phyloP scores from a whole-genome alignment of 768 basidiomycete species.

The Suillus tomentosus region DNA sequence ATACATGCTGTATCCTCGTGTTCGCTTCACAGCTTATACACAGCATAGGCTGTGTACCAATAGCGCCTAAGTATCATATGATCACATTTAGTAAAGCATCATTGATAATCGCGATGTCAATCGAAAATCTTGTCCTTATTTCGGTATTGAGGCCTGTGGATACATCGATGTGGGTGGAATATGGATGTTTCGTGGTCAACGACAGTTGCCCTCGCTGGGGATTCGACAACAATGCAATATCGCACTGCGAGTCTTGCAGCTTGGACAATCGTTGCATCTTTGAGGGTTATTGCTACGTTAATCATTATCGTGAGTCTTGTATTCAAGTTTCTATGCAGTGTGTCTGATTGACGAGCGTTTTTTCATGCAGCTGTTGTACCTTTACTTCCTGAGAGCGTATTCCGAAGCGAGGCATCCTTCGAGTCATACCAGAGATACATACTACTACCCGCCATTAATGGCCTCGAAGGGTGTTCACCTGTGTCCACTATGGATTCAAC shows the following conservation, averaged over 20 bases:
- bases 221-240: conserved; percentile 20
- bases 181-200: conserved; percentile 69
- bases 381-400: conserved; percentile 22
- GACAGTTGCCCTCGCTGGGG: conserved; percentile 23
- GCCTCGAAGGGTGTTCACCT: conserved; percentile 27
- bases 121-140: conserved; percentile 43
- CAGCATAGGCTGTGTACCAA: too few relatives aligned
- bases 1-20: too few relatives aligned
- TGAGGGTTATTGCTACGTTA: conserved; percentile 57
- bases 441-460: conserved; percentile 20
- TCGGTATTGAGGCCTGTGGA: too few relatives aligned
- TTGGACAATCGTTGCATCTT: conserved; percentile 56
- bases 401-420: conserved; percentile 21
- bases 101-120: too few relatives aligned
- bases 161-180: conserved; percentile 39
- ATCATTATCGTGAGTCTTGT: conserved; percentile 51
- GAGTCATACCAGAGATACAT: conserved; percentile 9
- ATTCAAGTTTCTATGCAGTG: neutral
- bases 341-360: neutral
- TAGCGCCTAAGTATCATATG: too few relatives aligned
- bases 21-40: too few relatives aligned
- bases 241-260: conserved; percentile 38
- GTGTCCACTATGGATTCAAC: conserved; percentile 41
- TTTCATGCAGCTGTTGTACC: conserved; percentile 24
- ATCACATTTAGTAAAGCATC: too few relatives aligned